A percentile compares a stretch with the other conserved stretches of the same genome.
These are phyloP conservation scores for Mediolabrus comicus DNA, from an alignment of 108 stramenopile species.

Conservation along the genomic window DNA sequence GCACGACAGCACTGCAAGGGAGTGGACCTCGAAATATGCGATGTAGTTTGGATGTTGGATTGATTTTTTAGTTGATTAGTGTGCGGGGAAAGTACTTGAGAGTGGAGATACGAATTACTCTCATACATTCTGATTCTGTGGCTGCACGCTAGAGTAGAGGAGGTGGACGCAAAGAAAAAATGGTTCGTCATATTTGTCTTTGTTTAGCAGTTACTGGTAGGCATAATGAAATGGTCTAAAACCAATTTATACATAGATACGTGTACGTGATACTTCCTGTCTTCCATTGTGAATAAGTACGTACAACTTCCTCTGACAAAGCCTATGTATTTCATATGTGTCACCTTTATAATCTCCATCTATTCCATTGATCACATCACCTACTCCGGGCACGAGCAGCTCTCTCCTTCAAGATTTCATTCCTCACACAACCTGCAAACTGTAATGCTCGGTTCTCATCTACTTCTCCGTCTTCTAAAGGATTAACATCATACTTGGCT, in stretches of 20 bases:
- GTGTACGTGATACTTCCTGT: too few relatives aligned
- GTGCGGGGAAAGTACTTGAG: neutral
- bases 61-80: neutral
- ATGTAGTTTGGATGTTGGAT: constrained; percentile 60
- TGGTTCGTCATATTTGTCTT: too few relatives aligned
- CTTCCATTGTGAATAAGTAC: too few relatives aligned
- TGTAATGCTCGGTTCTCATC: neutral
- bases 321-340: too few relatives aligned
- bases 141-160: neutral
- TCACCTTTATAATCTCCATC: neutral
- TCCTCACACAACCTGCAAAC: constrained; percentile 1
- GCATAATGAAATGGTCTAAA: neutral
- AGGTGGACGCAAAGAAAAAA: neutral
- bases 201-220: neutral
- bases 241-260: too few relatives aligned
- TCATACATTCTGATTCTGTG: neutral
- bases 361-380: neutral
- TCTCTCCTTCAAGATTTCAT: constrained; percentile 1
- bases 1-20: constrained; percentile 92
- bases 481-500: neutral
- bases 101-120: neutral
- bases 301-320: too few relatives aligned
- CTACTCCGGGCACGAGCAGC: neutral
- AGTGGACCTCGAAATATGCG: constrained; percentile 95
- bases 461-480: constrained; percentile 8